A percentile compares a stretch with the other conserved stretches of the same genome.
These are phyloP conservation scores for Cladobotryum mycophilum DNA, from an alignment of 2,329 filamentous ascomycete species.

Conservation along the genomic window DNA sequence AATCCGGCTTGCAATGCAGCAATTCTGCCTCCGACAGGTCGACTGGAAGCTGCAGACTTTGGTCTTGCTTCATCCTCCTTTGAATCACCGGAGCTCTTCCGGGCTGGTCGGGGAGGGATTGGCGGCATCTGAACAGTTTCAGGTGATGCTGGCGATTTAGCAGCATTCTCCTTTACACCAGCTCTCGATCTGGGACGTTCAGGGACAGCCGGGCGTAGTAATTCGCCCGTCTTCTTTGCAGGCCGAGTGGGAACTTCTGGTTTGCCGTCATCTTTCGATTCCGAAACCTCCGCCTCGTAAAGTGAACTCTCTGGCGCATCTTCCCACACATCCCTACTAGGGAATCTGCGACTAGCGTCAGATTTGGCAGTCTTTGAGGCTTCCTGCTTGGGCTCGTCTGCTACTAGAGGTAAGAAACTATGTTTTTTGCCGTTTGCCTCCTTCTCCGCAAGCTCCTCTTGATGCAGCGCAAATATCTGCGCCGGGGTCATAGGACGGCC, in stretches of 20 bases:
- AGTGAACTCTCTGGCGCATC: slow-evolving; percentile 80
- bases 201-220: slow-evolving; percentile 39
- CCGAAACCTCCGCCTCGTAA: slow-evolving; percentile 66
- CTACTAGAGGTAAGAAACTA: slow-evolving; percentile 22
- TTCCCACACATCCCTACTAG: slow-evolving; percentile 91
- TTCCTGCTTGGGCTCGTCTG: slow-evolving; percentile 37
- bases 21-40: slow-evolving; percentile 78
- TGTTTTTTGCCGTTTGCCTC: slow-evolving; percentile 33
- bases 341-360: slow-evolving; percentile 64
- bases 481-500: slow-evolving; percentile 49
- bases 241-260: slow-evolving; percentile 23
- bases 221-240: slow-evolving; percentile 33
- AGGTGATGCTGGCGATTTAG: slow-evolving; percentile 33
- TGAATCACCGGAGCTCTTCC: slow-evolving; percentile 35
- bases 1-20: slow-evolving; percentile 86
- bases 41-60: slow-evolving; percentile 74
- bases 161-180: slow-evolving; percentile 29
- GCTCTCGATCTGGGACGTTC: slow-evolving; percentile 49
- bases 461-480: slow-evolving; percentile 59
- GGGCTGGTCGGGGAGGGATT: slow-evolving; percentile 57
- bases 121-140: slow-evolving; percentile 53
- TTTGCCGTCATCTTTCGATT: slow-evolving; percentile 20
- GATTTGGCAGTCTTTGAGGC: slow-evolving; percentile 47
- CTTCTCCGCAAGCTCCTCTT: slow-evolving; percentile 58
- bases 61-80: slow-evolving; percentile 50